Evolutionary conservation across 495 filamentous ascomycete species (phyloP), one percentile per base, ranked within the genome.

Genomic region (Friedmanniomyces endolithicus): DNA sequence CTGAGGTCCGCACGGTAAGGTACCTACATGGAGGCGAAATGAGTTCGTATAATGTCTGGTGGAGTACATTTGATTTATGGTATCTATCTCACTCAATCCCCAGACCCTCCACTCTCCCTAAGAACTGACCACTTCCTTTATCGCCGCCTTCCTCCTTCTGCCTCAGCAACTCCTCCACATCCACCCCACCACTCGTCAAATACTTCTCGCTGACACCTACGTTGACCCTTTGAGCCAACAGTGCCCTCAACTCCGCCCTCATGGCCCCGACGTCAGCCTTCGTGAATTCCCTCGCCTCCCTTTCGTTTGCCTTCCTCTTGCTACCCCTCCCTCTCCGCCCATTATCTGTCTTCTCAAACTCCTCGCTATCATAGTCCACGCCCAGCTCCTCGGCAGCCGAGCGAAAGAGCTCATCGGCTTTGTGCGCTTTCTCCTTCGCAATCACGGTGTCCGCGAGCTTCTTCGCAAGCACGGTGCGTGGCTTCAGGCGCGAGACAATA

Each of bases 181-280:
- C 86, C 22, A 96, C 76, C 11, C 79, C 74, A 16, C 86, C 87
- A 49, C 79, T 76, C 0, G 87, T 88, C 55, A 97, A 71, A 71
- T 96, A 98, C 67, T 75, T 79, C 73, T 90, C 88, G 62, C 87
- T 95, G 12, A 98, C 89, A 6, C 92, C 92, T 23, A 86, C 78
- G 69, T 98, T 98, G 31, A 98, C 75, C 44, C 87, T 76, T 69
- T 86, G 80, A 24, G 72, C 74, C 63, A 98, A 72, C 52, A 90
- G 60, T 33, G 70, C 74, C 62, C 74, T 80, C 63, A 90, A 68
- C 67, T 87, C 77, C 8, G 71, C 78, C 48, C 76, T 76, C 65
- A 86, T 61, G 9, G 70, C 70, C 8, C 71, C 78, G 48, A 95
- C 51, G 65, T 94, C 87, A 8, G 69, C 79, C 67, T 87, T 94